phyloP scores from a whole-genome alignment of 2,329 filamentous ascomycete genomes.

The Penicillium sp. region DNA sequence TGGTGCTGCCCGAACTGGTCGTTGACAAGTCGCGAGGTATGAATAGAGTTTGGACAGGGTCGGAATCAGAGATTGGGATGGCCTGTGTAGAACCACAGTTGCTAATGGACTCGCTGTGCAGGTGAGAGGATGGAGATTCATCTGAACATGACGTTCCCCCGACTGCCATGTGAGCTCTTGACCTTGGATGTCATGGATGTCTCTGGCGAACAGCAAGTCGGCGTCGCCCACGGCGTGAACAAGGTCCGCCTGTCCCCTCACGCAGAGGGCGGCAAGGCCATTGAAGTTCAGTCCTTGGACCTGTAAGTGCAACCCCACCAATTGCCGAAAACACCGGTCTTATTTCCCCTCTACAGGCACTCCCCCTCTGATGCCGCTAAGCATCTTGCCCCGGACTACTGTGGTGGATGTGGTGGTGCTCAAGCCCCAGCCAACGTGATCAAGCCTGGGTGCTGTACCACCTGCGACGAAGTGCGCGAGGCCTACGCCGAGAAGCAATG shows the following conservation, averaged over 20 bases:
- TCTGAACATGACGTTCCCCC: constrained; percentile 93
- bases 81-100: not conserved
- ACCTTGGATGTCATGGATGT: constrained; percentile 99
- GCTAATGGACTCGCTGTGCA: constrained; percentile 39
- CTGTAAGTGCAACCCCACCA: constrained; percentile 55
- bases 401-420: constrained; percentile 90
- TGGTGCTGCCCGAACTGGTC: constrained; percentile 87
- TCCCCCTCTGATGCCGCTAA: constrained; percentile 65
- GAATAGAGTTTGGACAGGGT: constrained; percentile 3
- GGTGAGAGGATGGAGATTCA: constrained; percentile 99
- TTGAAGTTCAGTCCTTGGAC: constrained; percentile 69
- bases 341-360: constrained; percentile 54
- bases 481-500: constrained; percentile 87
- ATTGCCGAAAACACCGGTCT: constrained; percentile 3
- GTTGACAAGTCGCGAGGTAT: constrained; percentile 94
- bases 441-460: constrained; percentile 94
- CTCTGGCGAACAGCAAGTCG: constrained; percentile 93
- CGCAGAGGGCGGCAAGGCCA: constrained; percentile 72
- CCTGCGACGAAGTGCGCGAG: constrained; percentile 93
- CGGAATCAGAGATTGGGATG: not conserved
- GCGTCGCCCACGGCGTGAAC: constrained; percentile 86
- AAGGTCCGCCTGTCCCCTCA: constrained; percentile 80
- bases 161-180: constrained; percentile 89
- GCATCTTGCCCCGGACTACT: constrained; percentile 90
- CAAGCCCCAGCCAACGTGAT: constrained; percentile 65